phyloP scores from a whole-genome alignment of 805 yeast species.

The Kluyveromyces nonfermentans region DNA sequence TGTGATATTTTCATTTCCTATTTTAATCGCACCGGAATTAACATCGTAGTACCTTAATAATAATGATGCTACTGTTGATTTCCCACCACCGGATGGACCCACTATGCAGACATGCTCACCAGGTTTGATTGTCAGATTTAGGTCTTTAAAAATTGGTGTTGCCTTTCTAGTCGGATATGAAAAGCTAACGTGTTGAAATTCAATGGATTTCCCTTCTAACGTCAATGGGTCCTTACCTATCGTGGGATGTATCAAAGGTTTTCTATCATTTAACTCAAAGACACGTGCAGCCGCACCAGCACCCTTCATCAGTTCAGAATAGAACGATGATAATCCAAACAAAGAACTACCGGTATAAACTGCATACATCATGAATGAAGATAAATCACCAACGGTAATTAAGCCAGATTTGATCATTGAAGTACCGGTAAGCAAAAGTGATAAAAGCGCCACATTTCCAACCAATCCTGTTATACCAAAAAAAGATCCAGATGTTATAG shows the following conservation, averaged over 20 bases:
- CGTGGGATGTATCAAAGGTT: slow-evolving; percentile 61
- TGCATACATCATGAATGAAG: slow-evolving; percentile 92
- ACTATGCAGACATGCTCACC: slow-evolving; percentile 91
- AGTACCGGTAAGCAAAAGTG: slow-evolving; percentile 71
- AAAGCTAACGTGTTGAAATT: slow-evolving; percentile 56
- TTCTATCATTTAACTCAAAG: slow-evolving; percentile 74
- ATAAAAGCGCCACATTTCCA: slow-evolving; percentile 75
- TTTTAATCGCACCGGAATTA: slow-evolving; percentile 45
- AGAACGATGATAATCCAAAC: slow-evolving; percentile 82
- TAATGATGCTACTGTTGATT: slow-evolving; percentile 77
- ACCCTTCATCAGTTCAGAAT: slow-evolving; percentile 93
- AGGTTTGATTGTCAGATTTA: slow-evolving; percentile 52
- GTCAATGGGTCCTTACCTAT: slow-evolving; percentile 40
- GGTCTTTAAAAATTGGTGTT: slow-evolving; percentile 49
- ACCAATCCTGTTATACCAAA: slow-evolving; percentile 73
- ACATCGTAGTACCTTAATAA: slow-evolving; percentile 82
- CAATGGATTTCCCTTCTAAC: slow-evolving; percentile 33
- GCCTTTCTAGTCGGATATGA: slow-evolving; percentile 79
- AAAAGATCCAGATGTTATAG: slow-evolving; percentile 64
- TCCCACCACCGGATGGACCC: slow-evolving; percentile 97
- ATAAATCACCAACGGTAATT: slow-evolving; percentile 76
- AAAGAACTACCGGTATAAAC: slow-evolving; percentile 90
- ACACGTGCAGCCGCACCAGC: slow-evolving; percentile 91
- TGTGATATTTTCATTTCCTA: slow-evolving; percentile 56
- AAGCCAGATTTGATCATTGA: slow-evolving; percentile 70